These are phyloP conservation scores for Penicillium frequentans DNA, from an alignment of 2,329 filamentous ascomycete species.

Conservation along the genomic window DNA sequence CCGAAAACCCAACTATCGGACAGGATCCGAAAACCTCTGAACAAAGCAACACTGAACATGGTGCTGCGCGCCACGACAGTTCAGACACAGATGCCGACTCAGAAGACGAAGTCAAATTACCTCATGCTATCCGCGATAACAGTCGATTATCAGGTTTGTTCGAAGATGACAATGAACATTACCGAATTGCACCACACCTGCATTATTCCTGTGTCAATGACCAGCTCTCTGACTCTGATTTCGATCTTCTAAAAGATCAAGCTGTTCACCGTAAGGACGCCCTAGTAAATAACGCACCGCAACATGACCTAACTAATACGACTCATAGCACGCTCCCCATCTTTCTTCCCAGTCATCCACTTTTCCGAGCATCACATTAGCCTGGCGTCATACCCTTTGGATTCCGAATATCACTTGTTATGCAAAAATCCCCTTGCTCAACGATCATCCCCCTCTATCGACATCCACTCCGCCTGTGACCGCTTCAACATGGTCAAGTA, in stretches of 20 bases:
- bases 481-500: constrained; percentile 60
- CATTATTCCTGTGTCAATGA: constrained; percentile 12
- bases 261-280: constrained; percentile 17
- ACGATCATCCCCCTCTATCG: constrained; percentile 23
- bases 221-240: constrained; percentile 4
- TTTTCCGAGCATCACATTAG: constrained; percentile 43
- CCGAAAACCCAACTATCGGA: constrained; percentile 21
- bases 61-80: neutral
- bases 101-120: neutral
- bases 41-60: neutral
- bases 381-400: constrained; percentile 35
- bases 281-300: neutral
- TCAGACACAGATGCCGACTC: neutral
- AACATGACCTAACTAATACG: neutral
- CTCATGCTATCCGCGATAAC: neutral
- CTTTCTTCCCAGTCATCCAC: constrained; percentile 42
- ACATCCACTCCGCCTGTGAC: constrained; percentile 36
- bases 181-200: neutral
- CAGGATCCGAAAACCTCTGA: neutral
- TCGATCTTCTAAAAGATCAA: neutral
- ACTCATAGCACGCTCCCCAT: constrained; percentile 18
- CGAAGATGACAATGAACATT: constrained; percentile 17
- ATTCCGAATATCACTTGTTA: constrained; percentile 30
- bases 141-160: constrained; percentile 8
- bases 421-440: constrained; percentile 31